A percentile compares a stretch with the other conserved stretches of the same genome.
Conservation (phyloP, 1,284 basidiomycete genomes). For the Schizophyllum amplum region DNA sequence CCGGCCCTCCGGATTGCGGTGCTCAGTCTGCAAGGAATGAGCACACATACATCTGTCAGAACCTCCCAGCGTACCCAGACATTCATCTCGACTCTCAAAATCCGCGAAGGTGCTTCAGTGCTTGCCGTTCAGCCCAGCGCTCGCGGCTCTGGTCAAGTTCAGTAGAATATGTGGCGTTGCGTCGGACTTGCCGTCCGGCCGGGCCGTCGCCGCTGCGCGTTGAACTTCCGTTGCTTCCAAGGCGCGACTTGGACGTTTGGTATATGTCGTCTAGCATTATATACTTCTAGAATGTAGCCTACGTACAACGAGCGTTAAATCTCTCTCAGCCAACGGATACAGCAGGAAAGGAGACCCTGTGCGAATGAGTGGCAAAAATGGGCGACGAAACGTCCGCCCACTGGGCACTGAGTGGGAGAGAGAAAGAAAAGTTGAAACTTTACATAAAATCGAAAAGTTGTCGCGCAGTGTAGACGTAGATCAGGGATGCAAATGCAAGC, state of each 20-base stretch:
- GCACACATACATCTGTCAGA: background rate
- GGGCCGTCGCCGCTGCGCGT: too few species aligned
- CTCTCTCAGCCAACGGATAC: background rate
- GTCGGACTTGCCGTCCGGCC: too few species aligned
- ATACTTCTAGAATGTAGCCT: background rate
- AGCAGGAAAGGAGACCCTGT: background rate
- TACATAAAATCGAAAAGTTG: too few species aligned
- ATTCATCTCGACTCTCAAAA: background rate
- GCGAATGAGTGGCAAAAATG: background rate
- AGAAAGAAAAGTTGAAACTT: too few species aligned
- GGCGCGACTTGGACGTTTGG: too few species aligned
- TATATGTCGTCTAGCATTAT: background rate
- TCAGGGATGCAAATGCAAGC: too few species aligned
- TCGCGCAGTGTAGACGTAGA: too few species aligned
- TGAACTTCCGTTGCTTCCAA: too few species aligned
- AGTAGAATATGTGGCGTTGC: background rate
- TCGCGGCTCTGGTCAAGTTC: background rate
- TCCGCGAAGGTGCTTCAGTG: too few species aligned
- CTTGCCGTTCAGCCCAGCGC: background rate
- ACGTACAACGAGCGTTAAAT: background rate
- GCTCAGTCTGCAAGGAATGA: constrained; percentile 65
- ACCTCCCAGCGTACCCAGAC: background rate
- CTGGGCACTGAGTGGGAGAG: too few species aligned
- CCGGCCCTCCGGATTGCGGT: constrained; percentile 76
- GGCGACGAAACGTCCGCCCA: too few species aligned